Percentiles rank a stretch among this genome's conserved stretches.
phyloP scores from a whole-genome alignment of 2,329 filamentous ascomycete species.

The Aspergillus costaricaensis region DNA sequence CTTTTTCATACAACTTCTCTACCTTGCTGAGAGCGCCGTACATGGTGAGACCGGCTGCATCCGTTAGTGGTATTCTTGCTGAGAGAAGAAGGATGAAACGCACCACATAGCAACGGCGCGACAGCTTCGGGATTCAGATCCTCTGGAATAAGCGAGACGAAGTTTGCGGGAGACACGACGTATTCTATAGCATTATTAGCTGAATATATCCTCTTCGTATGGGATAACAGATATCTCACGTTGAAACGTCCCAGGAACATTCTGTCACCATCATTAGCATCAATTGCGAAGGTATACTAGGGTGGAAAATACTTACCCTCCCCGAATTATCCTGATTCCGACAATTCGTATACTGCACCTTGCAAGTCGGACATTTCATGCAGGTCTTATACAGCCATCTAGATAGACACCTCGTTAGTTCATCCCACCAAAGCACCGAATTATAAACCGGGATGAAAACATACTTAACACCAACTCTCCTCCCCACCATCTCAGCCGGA shows the following conservation, averaged over 20 bases:
- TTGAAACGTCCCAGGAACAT: slow-evolving; percentile 16
- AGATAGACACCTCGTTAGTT: neutral
- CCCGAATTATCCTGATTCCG: slow-evolving; percentile 15
- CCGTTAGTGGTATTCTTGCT: neutral
- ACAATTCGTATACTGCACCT: slow-evolving; percentile 18
- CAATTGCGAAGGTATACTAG: too few relatives aligned
- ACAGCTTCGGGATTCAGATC: slow-evolving; percentile 11
- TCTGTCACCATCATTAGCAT: neutral
- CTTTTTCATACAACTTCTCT: slow-evolving; percentile 9
- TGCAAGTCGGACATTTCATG: slow-evolving; percentile 14
- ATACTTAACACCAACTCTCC: neutral
- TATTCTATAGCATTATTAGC: slow-evolving; percentile 8
- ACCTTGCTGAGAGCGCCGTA: slow-evolving; percentile 18
- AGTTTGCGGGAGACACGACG: slow-evolving; percentile 13
- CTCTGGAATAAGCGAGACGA: slow-evolving; percentile 12
- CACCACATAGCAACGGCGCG: slow-evolving; percentile 16
- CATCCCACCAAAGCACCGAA: too few relatives aligned
- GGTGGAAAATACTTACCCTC: neutral
- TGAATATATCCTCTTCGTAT: neutral
- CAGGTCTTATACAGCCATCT: slow-evolving; percentile 18
- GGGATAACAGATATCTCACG: neutral
- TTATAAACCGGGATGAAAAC: neutral
- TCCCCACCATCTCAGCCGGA: neutral
- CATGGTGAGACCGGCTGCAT: slow-evolving; percentile 13
- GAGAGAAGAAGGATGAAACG: neutral